Evolutionary conservation across 768 basidiomycete species (phyloP).

Genomic region (Ramaria sp.): DNA sequence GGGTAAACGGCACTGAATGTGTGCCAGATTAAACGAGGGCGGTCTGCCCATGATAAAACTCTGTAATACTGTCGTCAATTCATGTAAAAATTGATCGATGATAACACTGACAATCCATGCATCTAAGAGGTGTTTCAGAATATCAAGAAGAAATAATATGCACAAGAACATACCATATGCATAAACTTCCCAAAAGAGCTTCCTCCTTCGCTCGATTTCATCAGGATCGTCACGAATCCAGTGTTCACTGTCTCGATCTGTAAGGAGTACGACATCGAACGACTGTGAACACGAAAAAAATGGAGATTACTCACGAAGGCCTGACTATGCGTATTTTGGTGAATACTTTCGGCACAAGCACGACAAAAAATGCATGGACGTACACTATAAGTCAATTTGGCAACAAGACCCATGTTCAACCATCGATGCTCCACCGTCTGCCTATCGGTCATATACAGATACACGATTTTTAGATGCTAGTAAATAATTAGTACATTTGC

Average conservation of each 20-base stretch:
- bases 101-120: constrained; percentile 7
- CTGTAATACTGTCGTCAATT: constrained; percentile 28
- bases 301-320: constrained; percentile 1
- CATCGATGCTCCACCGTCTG: constrained; percentile 7
- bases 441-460: constrained; percentile 8
- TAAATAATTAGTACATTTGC: too few species aligned
- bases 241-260: constrained; percentile 4
- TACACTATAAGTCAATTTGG: constrained; percentile 6
- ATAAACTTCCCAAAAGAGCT: constrained; percentile 8
- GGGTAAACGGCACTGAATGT: constrained; percentile 59
- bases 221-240: constrained; percentile 4
- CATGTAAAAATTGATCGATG: not conserved
- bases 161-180: constrained; percentile 6
- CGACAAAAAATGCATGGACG: not conserved
- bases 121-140: not conserved
- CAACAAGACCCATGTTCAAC: constrained; percentile 5
- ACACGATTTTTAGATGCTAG: constrained; percentile 7
- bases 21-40: constrained; percentile 54
- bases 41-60: constrained; percentile 63
- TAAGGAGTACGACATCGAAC: too few species aligned
- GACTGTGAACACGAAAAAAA: too few species aligned
- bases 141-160: too few species aligned
- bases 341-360: not conserved
- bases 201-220: constrained; percentile 4
- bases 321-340: not conserved